Percentiles rank a stretch among this genome's conserved stretches.
Evolutionary conservation across 2,329 filamentous ascomycete genomes (phyloP).

Genomic region (Ophiocordyceps australis): DNA sequence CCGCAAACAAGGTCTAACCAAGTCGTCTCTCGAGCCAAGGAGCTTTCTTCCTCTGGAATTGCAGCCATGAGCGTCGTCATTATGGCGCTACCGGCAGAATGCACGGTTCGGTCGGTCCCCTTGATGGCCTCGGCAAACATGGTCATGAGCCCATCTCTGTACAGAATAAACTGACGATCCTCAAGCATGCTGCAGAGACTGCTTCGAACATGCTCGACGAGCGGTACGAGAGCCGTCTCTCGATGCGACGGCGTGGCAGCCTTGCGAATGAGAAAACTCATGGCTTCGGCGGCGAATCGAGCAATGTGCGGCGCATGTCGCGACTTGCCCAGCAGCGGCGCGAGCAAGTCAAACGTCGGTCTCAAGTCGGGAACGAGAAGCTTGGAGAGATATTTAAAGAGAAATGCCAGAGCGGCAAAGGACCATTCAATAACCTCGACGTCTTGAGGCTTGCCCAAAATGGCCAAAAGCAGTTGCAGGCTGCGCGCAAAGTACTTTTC

Average conservation of each 20-base stretch:
- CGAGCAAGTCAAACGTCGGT: slow-evolving; percentile 69
- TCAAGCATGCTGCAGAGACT: slow-evolving; percentile 41
- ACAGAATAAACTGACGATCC: slow-evolving; percentile 45
- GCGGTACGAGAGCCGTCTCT: slow-evolving; percentile 49
- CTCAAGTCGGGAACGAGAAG: slow-evolving; percentile 71
- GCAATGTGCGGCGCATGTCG: slow-evolving; percentile 74
- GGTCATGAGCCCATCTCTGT: slow-evolving; percentile 78
- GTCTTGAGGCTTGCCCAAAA: slow-evolving; percentile 61
- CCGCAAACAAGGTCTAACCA: slow-evolving; percentile 56
- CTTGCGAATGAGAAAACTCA: slow-evolving; percentile 88
- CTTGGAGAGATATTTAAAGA: slow-evolving; percentile 92
- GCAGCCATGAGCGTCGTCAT: slow-evolving; percentile 30
- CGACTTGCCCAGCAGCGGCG: slow-evolving; percentile 66
- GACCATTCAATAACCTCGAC: slow-evolving; percentile 95
- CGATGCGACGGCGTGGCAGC: slow-evolving; percentile 62
- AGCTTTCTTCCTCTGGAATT: slow-evolving; percentile 30
- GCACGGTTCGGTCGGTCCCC: slow-evolving; percentile 37
- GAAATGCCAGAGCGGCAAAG: slow-evolving; percentile 81
- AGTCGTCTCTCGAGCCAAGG: slow-evolving; percentile 23
- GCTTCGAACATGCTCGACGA: slow-evolving; percentile 54
- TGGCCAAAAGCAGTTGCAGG: slow-evolving; percentile 55
- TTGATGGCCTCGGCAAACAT: slow-evolving; percentile 75
- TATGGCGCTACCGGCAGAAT: slow-evolving; percentile 38
- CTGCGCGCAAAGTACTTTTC: slow-evolving; percentile 72
- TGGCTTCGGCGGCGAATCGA: slow-evolving; percentile 81